These are phyloP conservation scores for Mytilinidion resinicola DNA, from an alignment of 495 filamentous ascomycete genomes.

Conservation along the genomic window DNA sequence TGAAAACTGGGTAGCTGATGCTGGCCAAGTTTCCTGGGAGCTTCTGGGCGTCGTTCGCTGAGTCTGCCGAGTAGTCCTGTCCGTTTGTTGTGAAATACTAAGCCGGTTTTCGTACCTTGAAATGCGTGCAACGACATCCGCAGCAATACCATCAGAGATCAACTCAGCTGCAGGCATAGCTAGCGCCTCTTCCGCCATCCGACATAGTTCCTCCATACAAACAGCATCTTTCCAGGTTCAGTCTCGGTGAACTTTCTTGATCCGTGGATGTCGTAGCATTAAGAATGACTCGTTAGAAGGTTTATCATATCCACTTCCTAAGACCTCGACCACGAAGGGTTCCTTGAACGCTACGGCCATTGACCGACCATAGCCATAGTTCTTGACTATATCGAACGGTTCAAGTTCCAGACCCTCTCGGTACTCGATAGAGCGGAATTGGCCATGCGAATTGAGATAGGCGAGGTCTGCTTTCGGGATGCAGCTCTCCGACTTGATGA, in stretches of 20 bases:
- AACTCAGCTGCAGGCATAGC: slow-evolving; percentile 10
- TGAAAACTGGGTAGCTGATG: neutral
- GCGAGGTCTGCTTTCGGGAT: slow-evolving; percentile 46
- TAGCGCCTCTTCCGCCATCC: slow-evolving; percentile 45
- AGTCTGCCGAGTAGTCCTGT: neutral
- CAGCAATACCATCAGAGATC: slow-evolving; percentile 9
- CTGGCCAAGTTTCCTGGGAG: neutral
- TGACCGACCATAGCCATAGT: slow-evolving; percentile 22
- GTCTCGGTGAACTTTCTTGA: slow-evolving; percentile 56
- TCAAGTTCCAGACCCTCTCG: slow-evolving; percentile 9
- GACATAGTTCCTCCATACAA: slow-evolving; percentile 51
- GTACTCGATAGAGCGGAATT: slow-evolving; percentile 34
- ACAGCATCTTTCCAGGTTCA: slow-evolving; percentile 50
- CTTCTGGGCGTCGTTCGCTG: neutral
- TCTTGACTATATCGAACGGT: slow-evolving; percentile 37
- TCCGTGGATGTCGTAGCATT: slow-evolving; percentile 58
- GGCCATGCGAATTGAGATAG: slow-evolving; percentile 47
- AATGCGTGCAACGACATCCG: slow-evolving; percentile 8
- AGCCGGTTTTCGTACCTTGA: neutral
- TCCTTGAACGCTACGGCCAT: slow-evolving; percentile 50
- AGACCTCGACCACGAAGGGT: slow-evolving; percentile 59
- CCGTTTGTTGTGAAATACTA: neutral
- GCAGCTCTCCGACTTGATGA: slow-evolving; percentile 42
- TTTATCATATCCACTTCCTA: slow-evolving; percentile 60
- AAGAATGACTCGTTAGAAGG: slow-evolving; percentile 50